Conservation (phyloP, 495 filamentous ascomycete genomes). For the Eremomyces bilateralis region DNA sequence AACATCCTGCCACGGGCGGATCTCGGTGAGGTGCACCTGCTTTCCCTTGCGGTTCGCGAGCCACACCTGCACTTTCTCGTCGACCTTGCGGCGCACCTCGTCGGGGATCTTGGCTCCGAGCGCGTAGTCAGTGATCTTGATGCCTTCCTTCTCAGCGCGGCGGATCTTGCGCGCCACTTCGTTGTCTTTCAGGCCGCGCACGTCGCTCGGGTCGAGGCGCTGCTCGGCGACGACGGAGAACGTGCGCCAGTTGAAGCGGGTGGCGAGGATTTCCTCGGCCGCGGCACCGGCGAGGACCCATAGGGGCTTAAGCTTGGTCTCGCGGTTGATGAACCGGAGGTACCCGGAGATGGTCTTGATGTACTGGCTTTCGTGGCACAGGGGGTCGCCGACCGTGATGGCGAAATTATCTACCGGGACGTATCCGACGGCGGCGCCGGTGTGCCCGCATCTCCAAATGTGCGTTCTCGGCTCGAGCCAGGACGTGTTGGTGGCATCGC, state of each 20-base stretch:
- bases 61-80: conserved; percentile 58
- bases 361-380: conserved; percentile 55
- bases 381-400: conserved; percentile 61
- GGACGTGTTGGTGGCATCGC: conserved; percentile 69
- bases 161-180: conserved; percentile 50
- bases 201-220: conserved; percentile 42
- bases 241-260: conserved; percentile 60
- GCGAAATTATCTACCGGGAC: conserved; percentile 49
- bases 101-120: conserved; percentile 38
- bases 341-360: conserved; percentile 44
- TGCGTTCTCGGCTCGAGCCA: conserved; percentile 68
- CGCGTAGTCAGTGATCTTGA: conserved; percentile 45
- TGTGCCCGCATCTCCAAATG: conserved; percentile 55
- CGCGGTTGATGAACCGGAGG: conserved; percentile 46
- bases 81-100: conserved; percentile 38
- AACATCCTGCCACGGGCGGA: conserved; percentile 58
- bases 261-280: conserved; percentile 51
- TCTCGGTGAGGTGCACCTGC: conserved; percentile 70
- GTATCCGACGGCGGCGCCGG: conserved; percentile 61
- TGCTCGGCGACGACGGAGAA: conserved; percentile 70
- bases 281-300: conserved; percentile 54
- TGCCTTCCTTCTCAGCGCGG: conserved; percentile 54
- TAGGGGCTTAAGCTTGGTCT: conserved; percentile 50
- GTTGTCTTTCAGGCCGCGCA: conserved; percentile 29
- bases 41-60: conserved; percentile 53